Conservation (phyloP, 352 stramenopile species). For the Phytophthora tentaculata region DNA sequence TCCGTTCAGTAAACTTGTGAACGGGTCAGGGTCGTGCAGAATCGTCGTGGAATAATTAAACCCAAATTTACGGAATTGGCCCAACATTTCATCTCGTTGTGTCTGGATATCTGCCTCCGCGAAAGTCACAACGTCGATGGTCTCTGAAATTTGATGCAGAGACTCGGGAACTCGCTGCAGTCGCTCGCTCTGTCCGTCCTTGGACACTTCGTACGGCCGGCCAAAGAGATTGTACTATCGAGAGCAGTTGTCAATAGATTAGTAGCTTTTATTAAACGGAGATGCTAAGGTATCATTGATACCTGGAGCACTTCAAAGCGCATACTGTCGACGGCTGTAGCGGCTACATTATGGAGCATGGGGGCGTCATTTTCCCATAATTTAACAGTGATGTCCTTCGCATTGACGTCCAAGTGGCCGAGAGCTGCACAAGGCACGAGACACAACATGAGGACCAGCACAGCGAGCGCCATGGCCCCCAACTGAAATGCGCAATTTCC, state of each 20-base stretch:
- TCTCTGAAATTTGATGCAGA: conserved; percentile 43
- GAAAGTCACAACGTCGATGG: conserved; percentile 83
- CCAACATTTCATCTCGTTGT: conserved; percentile 68
- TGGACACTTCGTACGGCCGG: conserved; percentile 68
- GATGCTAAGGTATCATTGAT: neutral
- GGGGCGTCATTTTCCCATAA: conserved; percentile 9
- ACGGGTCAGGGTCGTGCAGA: conserved; percentile 79
- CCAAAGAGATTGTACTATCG: conserved; percentile 86
- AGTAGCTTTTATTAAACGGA: neutral
- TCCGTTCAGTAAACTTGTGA: conserved; percentile 83
- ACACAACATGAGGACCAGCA: conserved; percentile 1
- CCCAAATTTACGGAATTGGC: conserved; percentile 55
- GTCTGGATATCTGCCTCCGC: conserved; percentile 62
- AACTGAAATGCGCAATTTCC: neutral
- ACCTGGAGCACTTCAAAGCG: conserved; percentile 70
- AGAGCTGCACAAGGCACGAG: conserved; percentile 11
- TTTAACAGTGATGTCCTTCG: conserved; percentile 5
- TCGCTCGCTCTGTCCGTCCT: conserved; percentile 73
- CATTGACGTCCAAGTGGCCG: neutral
- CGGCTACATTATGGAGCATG: conserved; percentile 1
- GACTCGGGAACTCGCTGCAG: conserved; percentile 66
- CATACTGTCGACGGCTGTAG: conserved; percentile 30
- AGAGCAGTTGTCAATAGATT: conserved; percentile 1
- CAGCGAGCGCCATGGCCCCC: conserved; percentile 2
- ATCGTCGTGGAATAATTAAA: conserved; percentile 75